Percentiles rank a stretch among this genome's conserved stretches.
These are phyloP conservation scores for Cynanchum wilfordii DNA, from an alignment of 257 asterid species.

Conservation along the genomic window DNA sequence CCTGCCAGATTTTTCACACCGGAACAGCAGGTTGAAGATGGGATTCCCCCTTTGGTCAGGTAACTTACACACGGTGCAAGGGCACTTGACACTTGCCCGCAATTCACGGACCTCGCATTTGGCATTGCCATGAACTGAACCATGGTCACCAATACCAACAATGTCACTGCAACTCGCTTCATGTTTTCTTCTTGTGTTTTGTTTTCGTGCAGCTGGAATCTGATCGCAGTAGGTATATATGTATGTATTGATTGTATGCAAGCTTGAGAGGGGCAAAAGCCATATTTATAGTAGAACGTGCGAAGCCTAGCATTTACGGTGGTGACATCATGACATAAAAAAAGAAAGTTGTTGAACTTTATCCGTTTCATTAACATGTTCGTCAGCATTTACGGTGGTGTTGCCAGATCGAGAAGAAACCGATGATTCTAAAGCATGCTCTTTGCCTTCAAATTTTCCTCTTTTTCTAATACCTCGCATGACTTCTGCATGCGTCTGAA, in stretches of 20 bases:
- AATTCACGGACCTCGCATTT: constrained; percentile 32
- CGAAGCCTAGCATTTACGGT: not conserved
- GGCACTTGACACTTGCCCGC: constrained; percentile 33
- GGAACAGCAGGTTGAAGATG: constrained; percentile 32
- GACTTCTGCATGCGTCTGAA: not conserved
- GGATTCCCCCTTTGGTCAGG: constrained; percentile 37
- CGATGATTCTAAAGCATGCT: not conserved
- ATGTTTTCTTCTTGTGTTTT: not conserved
- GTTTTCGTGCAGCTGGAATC: not conserved
- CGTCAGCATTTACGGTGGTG: not conserved
- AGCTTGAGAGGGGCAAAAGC: too few relatives aligned
- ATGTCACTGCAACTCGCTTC: constrained; percentile 29
- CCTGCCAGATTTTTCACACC: constrained; percentile 30
- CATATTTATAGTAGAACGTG: not conserved
- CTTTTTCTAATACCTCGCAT: not conserved
- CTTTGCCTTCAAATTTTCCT: constrained; percentile 2
- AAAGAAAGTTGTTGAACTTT: not conserved
- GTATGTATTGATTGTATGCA: too few relatives aligned
- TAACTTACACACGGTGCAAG: constrained; percentile 41
- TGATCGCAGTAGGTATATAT: too few relatives aligned
- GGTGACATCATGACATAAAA: not conserved
- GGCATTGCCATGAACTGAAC: constrained; percentile 25
- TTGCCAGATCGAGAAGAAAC: not conserved
- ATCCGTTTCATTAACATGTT: not conserved
- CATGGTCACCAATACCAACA: constrained; percentile 31